These are phyloP conservation scores for Gremmenia infestans DNA, from an alignment of 2,329 filamentous ascomycete species.

Conservation along the genomic window DNA sequence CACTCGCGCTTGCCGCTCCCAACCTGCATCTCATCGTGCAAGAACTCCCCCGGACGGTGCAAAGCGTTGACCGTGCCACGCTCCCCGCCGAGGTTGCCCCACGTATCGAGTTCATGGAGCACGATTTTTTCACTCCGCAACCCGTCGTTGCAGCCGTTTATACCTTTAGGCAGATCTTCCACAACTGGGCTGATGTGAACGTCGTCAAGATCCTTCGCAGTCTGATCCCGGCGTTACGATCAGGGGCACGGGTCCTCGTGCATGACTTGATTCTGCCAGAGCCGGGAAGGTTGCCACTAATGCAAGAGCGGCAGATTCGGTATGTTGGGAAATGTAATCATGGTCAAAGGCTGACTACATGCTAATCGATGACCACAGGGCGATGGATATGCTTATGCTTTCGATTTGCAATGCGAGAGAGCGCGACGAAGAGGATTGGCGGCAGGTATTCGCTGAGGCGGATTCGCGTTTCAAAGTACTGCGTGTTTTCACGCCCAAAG, in stretches of 20 bases:
- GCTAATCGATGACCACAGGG: conserved; percentile 1
- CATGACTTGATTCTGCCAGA: conserved; percentile 12
- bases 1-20: conserved; percentile 17
- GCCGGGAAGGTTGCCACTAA: conserved; percentile 2
- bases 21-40: conserved; percentile 24
- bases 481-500: conserved; percentile 57
- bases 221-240: conserved; percentile 37
- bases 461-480: conserved; percentile 44
- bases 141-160: conserved; percentile 41
- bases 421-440: conserved; percentile 41
- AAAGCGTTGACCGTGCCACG: conserved; percentile 2
- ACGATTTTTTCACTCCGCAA: conserved; percentile 40
- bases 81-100: conserved; percentile 11
- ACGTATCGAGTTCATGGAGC: conserved; percentile 30
- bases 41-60: conserved; percentile 25
- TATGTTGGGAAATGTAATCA: background rate
- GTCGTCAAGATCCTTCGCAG: conserved; percentile 32
- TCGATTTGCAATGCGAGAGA: conserved; percentile 46
- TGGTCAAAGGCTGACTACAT: background rate
- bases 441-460: conserved; percentile 39
- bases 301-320: conserved; percentile 8
- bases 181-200: conserved; percentile 43
- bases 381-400: conserved; percentile 45
- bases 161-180: conserved; percentile 42
- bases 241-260: conserved; percentile 36